These are phyloP conservation scores for Psophocarpus tetragonolobus DNA, from an alignment of 306 rosid species.

Conservation along the genomic window DNA sequence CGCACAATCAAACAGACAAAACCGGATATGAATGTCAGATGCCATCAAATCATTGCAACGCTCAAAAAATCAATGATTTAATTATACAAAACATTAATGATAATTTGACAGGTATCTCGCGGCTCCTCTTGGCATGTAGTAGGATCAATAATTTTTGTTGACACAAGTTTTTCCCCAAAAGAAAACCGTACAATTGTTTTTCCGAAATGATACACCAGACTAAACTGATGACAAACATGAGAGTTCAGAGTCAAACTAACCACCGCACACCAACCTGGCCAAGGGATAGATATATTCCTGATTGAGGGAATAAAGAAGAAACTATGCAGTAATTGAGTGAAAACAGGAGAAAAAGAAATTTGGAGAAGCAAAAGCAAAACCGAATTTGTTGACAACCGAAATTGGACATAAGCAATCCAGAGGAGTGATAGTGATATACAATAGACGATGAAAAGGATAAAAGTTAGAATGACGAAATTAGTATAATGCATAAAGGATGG, in stretches of 20 bases:
- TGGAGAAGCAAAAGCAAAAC: constrained; percentile 14
- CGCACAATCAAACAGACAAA: constrained; percentile 15
- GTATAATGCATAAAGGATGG: not conserved
- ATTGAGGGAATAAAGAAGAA: not conserved
- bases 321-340: not conserved
- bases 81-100: constrained; percentile 12
- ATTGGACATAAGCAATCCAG: not conserved
- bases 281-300: not conserved
- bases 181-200: not conserved
- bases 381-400: constrained; percentile 10
- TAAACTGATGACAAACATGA: constrained; percentile 13
- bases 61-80: not conserved
- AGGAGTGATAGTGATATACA: not conserved
- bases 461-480: not conserved
- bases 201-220: not conserved
- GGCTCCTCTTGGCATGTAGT: not conserved
- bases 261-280: not conserved
- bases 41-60: constrained; percentile 4
- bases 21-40: not conserved
- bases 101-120: not conserved
- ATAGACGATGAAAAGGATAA: not conserved
- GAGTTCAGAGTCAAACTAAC: not conserved
- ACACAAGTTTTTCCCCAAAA: not conserved
- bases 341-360: constrained; percentile 13
- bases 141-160: constrained; percentile 1